Evolutionary conservation across 441 rosid species (phyloP), one percentile per base, ranked within the genome.

Genomic region (Capsella rubella): DNA sequence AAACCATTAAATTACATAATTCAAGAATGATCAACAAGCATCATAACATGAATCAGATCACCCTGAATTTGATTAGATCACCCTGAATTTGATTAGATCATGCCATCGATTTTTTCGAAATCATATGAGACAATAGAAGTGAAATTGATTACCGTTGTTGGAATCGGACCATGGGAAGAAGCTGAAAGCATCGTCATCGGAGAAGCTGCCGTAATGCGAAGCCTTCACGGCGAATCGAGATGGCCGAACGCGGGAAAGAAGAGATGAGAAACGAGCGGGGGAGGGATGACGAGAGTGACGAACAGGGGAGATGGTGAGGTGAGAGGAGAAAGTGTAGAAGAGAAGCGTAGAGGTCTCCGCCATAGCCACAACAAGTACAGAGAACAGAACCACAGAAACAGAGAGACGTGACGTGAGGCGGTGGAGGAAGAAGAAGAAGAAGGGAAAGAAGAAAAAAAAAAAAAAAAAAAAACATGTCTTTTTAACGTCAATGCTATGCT

Each of bases 81-180:
- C 21, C 21, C 25, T 21, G 25, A 21, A 57, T 32, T 15, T 56
- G 42, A 56, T 12, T 15, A 46, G 9, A 46, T 46, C 50, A 46
- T 2, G 18, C 25, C 3, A 15, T 46, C 50, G 16, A n/a, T 15
- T 32, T 8, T 31, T 55, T 8, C 0, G 25, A 7, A 59, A 18
- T 37, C 27, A 16, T 49, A 21, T 21, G 25, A 21, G 2, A 55
- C 21, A 34, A 54, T 54, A 29, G 3, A 6, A 12, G 6, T 12
- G 15, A 14, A 21, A 1, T 18, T 10, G 47, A 21, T 37, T 59
- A 59, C 96, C 97, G 71, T 80, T 72, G 6, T 90, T 78, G 18
- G 83, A 81, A 60, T 82, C 79, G 54, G 89, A 82, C 98, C 93
- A 91, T 1, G 97, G 97, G 78, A 86, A 87, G 86, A 81, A 85